phyloP scores from a whole-genome alignment of 495 filamentous ascomycete genomes.

The Cryomyces minteri region DNA sequence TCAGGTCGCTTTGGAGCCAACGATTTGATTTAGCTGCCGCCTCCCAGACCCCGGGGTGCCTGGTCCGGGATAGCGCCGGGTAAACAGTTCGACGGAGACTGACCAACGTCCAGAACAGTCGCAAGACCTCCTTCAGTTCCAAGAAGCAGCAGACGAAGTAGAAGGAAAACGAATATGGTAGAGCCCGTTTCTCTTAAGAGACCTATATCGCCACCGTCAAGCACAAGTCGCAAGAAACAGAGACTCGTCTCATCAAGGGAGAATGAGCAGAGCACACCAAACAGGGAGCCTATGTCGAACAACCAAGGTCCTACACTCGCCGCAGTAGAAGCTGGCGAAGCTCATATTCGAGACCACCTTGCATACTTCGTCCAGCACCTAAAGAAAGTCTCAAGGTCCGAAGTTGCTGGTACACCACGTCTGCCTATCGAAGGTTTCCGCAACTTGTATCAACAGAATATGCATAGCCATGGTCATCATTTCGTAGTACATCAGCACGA shows the following conservation, averaged over 20 bases:
- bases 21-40: no score
- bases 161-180: no score
- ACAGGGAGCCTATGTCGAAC: no score
- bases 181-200: not conserved
- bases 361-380: conserved; percentile 30
- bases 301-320: conserved; percentile 14
- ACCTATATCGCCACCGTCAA: not conserved
- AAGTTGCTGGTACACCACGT: conserved; percentile 12
- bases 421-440: conserved; percentile 28
- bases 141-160: no score
- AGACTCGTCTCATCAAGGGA: not conserved
- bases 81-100: no score
- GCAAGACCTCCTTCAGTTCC: no score
- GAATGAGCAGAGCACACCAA: not conserved
- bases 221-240: not conserved
- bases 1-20: no score
- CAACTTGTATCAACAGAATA: conserved; percentile 32
- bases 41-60: no score
- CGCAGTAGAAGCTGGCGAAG: conserved; percentile 39
- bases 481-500: conserved; percentile 56
- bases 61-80: no score
- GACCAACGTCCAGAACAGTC: no score
- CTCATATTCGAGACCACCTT: conserved; percentile 32
- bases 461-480: conserved; percentile 31
- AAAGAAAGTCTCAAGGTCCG: conserved; percentile 13